A percentile compares a stretch with the other conserved stretches of the same genome.
phyloP scores from a whole-genome alignment of 2,329 filamentous ascomycete genomes.

The Pseudogymnoascus sp. region DNA sequence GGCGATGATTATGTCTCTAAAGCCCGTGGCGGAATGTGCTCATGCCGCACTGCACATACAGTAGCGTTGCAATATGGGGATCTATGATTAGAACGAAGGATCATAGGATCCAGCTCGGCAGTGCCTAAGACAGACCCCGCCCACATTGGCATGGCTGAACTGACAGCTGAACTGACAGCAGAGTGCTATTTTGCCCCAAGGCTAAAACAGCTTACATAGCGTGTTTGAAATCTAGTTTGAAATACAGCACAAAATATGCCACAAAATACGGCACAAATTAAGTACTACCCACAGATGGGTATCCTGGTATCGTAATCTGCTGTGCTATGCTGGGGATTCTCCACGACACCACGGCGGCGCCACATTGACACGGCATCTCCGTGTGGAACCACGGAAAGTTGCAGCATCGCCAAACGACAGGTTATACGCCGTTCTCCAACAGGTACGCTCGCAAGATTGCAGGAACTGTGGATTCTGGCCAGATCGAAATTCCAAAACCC shows the following conservation, averaged over 20 bases:
- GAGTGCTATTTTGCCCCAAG: not conserved
- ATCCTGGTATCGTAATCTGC: not conserved
- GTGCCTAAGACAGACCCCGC: not conserved
- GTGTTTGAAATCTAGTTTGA: not conserved
- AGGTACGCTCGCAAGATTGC: not conserved
- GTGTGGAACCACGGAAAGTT: not conserved
- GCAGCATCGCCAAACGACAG: slow-evolving; percentile 5
- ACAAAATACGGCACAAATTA: not conserved
- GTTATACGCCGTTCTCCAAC: not conserved
- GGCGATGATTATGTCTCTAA: not conserved
- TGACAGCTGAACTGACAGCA: not conserved
- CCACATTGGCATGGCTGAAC: not conserved
- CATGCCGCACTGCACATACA: not conserved
- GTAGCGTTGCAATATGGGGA: not conserved
- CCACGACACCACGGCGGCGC: not conserved
- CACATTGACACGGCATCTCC: not conserved
- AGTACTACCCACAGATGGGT: not conserved
- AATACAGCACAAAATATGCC: not conserved
- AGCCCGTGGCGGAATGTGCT: not conserved
- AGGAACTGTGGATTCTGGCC: slow-evolving; percentile 4
- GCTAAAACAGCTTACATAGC: not conserved
- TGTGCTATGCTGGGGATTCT: not conserved
- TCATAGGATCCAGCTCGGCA: not conserved
- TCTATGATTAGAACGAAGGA: not conserved
- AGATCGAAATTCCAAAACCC: slow-evolving; percentile 2